These are phyloP conservation scores for Cucurbita maxima DNA, from an alignment of 306 rosid species.

Conservation along the genomic window DNA sequence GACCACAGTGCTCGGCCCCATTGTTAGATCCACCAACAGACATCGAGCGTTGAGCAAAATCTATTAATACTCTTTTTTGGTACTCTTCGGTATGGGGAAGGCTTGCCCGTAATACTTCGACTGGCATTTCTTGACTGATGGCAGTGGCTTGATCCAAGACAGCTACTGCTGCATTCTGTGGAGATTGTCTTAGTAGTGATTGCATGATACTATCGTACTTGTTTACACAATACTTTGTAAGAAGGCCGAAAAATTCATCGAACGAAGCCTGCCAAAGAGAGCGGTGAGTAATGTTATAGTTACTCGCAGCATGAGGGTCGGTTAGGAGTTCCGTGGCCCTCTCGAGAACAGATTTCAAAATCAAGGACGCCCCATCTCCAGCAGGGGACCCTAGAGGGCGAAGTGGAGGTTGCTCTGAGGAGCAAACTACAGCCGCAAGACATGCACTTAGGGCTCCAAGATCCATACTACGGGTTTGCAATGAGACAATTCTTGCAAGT, in stretches of 20 bases:
- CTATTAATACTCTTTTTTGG: slow-evolving; percentile 52
- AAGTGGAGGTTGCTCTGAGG: slow-evolving; percentile 79
- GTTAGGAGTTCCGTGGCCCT: slow-evolving; percentile 85
- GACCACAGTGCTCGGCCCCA: slow-evolving; percentile 34
- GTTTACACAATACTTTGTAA: slow-evolving; percentile 65
- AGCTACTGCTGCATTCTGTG: slow-evolving; percentile 28
- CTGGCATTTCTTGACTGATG: slow-evolving; percentile 81
- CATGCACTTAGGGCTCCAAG: slow-evolving; percentile 88
- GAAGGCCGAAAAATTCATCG: slow-evolving; percentile 60
- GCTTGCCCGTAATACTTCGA: slow-evolving; percentile 85
- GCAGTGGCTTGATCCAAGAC: slow-evolving; percentile 62
- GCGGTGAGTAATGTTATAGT: slow-evolving; percentile 48
- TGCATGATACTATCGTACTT: slow-evolving; percentile 69
- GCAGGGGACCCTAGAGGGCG: slow-evolving; percentile 84
- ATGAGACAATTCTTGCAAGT: slow-evolving; percentile 63
- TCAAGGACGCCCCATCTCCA: slow-evolving; percentile 82
- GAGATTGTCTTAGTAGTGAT: slow-evolving; percentile 38
- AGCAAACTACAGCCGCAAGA: slow-evolving; percentile 85
- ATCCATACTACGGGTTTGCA: slow-evolving; percentile 57
- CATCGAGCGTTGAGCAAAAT: slow-evolving; percentile 81
- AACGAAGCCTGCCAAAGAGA: slow-evolving; percentile 96
- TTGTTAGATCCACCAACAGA: slow-evolving; percentile 40
- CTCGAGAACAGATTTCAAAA: slow-evolving; percentile 73
- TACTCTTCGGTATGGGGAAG: slow-evolving; percentile 82
- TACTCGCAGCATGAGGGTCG: slow-evolving; percentile 61